These are phyloP conservation scores for Vicia faba DNA, from an alignment of 306 rosid genomes.

Conservation along the genomic window DNA sequence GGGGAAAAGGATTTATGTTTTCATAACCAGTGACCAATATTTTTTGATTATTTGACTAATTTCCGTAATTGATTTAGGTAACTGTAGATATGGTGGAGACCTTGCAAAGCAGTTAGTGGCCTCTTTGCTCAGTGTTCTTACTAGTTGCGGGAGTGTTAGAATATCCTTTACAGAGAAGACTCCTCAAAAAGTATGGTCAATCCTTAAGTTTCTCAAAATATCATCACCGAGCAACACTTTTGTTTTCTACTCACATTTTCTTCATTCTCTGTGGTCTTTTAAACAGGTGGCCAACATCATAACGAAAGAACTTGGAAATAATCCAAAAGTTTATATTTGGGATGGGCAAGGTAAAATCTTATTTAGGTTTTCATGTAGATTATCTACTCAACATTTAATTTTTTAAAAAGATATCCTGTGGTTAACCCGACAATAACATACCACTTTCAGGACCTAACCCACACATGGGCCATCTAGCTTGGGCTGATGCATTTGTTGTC, in stretches of 20 bases:
- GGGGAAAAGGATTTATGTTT: not conserved
- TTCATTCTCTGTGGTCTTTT: conserved; percentile 32
- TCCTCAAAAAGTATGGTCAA: conserved; percentile 67
- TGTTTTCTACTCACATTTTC: conserved; percentile 6
- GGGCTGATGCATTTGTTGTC: conserved; percentile 92
- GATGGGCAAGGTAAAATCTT: conserved; percentile 67
- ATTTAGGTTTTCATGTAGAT: conserved; percentile 28
- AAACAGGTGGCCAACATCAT: conserved; percentile 65
- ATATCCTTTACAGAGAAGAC: conserved; percentile 92
- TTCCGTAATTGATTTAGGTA: conserved; percentile 52
- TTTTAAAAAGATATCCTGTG: conserved; percentile 30
- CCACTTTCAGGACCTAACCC: conserved; percentile 72
- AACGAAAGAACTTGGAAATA: conserved; percentile 69
- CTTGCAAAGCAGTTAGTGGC: conserved; percentile 79
- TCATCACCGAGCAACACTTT: not conserved
- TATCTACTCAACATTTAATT: conserved; percentile 17
- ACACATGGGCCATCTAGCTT: conserved; percentile 89
- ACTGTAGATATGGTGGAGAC: conserved; percentile 82
- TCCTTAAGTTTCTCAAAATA: conserved; percentile 5
- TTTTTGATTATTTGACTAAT: conserved; percentile 22
- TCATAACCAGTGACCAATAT: not conserved
- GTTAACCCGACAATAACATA: conserved; percentile 11
- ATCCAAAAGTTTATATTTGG: conserved; percentile 87
- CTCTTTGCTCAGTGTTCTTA: conserved; percentile 65
- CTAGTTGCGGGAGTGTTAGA: conserved; percentile 84